Evolutionary conservation across 2,329 filamentous ascomycete genomes (phyloP).

Genomic region (Pseudopyrenochaeta lycopersici): DNA sequence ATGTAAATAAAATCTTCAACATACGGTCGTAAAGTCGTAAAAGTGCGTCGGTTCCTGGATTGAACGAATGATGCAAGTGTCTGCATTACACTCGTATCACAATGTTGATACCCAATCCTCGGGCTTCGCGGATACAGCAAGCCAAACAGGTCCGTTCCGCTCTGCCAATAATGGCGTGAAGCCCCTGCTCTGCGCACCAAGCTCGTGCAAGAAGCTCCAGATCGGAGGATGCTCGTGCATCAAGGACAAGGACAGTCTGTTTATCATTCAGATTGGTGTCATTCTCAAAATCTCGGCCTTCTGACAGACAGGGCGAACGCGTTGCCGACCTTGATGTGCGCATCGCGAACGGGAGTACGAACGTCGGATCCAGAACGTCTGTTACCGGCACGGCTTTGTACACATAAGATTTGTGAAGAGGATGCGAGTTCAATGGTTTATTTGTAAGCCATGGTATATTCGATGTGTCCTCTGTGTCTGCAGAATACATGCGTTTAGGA

Average conservation of each 20-base stretch:
- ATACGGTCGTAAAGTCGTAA: background rate
- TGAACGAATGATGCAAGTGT: background rate
- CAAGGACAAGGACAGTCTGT: constrained; percentile 52
- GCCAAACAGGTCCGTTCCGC: constrained; percentile 73
- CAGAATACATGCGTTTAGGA: constrained; percentile 36
- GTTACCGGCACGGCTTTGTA: constrained; percentile 48
- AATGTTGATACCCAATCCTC: constrained; percentile 73
- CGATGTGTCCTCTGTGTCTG: constrained; percentile 23
- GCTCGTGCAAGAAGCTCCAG: constrained; percentile 76
- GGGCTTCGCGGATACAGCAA: constrained; percentile 79
- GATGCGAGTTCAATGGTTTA: constrained; percentile 46
- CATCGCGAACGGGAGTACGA: constrained; percentile 35
- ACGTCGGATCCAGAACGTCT: constrained; percentile 37
- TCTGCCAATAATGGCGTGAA: constrained; percentile 76
- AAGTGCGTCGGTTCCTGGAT: background rate
- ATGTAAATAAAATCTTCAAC: background rate
- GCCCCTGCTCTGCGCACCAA: constrained; percentile 76
- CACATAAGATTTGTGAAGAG: constrained; percentile 51
- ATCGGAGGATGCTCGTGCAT: constrained; percentile 67
- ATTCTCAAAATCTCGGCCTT: constrained; percentile 17
- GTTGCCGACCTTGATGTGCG: constrained; percentile 23
- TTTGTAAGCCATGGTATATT: constrained; percentile 11
- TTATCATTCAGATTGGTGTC: constrained; percentile 24
- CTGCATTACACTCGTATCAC: constrained; percentile 58
- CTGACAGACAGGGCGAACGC: constrained; percentile 20